These are phyloP conservation scores for Meira nashicola DNA, from an alignment of 1,284 basidiomycete species.

Conservation along the genomic window DNA sequence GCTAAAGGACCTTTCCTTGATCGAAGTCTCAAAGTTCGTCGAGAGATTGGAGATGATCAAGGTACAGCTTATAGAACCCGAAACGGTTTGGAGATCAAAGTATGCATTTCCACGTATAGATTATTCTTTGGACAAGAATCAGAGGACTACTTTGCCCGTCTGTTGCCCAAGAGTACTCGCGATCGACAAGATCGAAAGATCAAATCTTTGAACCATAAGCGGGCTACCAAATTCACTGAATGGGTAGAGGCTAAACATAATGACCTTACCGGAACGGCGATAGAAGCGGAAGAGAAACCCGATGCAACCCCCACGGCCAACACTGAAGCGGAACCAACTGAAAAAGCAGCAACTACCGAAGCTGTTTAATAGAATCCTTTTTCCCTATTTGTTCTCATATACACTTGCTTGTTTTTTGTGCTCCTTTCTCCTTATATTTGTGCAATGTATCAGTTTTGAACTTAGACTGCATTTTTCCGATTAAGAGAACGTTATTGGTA, in stretches of 20 bases:
- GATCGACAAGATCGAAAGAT: constrained; percentile 11
- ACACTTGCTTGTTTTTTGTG: no score
- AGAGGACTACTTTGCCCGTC: constrained; percentile 52
- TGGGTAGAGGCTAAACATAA: neutral
- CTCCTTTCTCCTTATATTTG: no score
- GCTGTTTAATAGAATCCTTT: no score
- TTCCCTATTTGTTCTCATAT: no score
- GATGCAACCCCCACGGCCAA: no score
- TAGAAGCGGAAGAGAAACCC: no score
- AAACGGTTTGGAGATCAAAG: constrained; percentile 21
- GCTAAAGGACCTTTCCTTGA: constrained; percentile 46
- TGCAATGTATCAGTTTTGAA: no score
- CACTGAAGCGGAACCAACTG: no score
- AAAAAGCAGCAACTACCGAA: no score
- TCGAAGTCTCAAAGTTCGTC: constrained; percentile 22
- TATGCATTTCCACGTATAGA: constrained; percentile 55
- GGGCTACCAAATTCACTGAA: constrained; percentile 4
- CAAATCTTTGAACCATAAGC: neutral
- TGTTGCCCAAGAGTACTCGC: neutral
- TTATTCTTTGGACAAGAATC: constrained; percentile 55
- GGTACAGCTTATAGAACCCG: constrained; percentile 8
- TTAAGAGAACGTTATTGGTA: no score
- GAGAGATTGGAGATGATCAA: constrained; percentile 10
- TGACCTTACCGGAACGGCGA: no score
- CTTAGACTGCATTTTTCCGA: no score